A percentile compares a stretch with the other conserved stretches of the same genome.
phyloP scores from a whole-genome alignment of 116 monocot genomes.

The Zostera marina region DNA sequence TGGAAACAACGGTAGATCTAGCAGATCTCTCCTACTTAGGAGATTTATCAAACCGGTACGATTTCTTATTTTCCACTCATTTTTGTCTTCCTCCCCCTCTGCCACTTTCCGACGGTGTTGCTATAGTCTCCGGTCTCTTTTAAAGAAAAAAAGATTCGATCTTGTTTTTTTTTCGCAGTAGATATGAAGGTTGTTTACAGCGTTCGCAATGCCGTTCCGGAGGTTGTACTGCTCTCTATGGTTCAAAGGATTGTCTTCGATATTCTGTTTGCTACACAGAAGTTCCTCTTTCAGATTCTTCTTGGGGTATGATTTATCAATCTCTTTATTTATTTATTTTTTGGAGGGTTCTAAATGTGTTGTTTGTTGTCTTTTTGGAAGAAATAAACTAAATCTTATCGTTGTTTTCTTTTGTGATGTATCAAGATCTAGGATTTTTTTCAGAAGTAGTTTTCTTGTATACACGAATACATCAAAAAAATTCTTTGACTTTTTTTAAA shows the following conservation, averaged over 20 bases:
- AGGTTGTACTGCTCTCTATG: neutral
- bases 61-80: neutral
- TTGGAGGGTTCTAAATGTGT: neutral
- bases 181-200: neutral
- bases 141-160: neutral
- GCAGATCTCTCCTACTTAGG: neutral
- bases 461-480: too few relatives aligned
- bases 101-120: neutral
- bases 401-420: neutral
- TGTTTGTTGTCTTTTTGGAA: neutral
- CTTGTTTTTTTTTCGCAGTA: neutral
- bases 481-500: too few relatives aligned
- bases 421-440: slow-evolving; percentile 1
- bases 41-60: neutral
- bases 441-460: neutral
- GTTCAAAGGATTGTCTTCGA: neutral
- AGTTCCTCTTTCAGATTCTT: neutral
- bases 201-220: neutral
- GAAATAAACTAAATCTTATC: neutral
- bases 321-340: neutral
- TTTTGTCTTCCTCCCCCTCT: neutral
- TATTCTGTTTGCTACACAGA: slow-evolving; percentile 1
- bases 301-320: slow-evolving; percentile 4
- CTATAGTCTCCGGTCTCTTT: neutral
- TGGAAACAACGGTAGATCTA: neutral